Evolutionary conservation across 2,329 filamentous ascomycete genomes (phyloP).

Genomic region (Pseudogymnoascus sp.): DNA sequence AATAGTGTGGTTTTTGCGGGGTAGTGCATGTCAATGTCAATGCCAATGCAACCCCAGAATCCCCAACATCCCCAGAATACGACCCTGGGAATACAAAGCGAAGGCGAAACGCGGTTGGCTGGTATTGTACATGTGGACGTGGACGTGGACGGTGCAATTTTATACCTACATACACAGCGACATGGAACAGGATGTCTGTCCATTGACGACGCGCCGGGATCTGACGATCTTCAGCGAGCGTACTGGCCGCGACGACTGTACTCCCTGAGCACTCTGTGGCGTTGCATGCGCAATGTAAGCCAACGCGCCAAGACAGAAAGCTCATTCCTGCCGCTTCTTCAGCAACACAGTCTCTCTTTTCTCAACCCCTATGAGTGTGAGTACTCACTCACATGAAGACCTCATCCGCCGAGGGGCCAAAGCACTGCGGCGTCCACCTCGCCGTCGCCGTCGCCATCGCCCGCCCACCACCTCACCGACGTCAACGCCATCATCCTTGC

Average conservation of each 20-base stretch:
- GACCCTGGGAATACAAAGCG: background rate
- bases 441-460: conserved; percentile 10
- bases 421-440: conserved; percentile 4
- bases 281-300: background rate
- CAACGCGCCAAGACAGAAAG: background rate
- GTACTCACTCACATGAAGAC: background rate
- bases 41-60: background rate
- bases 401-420: background rate
- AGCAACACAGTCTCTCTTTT: background rate
- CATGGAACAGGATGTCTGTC: background rate
- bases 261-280: background rate
- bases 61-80: background rate
- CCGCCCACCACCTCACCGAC: background rate
- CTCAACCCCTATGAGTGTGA: background rate
- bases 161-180: background rate
- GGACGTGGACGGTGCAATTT: too few relatives aligned
- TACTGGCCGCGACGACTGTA: background rate
- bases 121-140: too few relatives aligned
- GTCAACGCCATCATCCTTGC: background rate
- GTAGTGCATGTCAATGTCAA: conserved; percentile 1
- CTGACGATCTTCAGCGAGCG: background rate
- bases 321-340: background rate
- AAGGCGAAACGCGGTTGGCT: background rate
- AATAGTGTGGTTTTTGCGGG: background rate
- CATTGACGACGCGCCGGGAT: background rate